Base-by-base conservation (phyloP, 2,329 filamentous ascomycete genomes). In the Geosmithia putterillii region DNA sequence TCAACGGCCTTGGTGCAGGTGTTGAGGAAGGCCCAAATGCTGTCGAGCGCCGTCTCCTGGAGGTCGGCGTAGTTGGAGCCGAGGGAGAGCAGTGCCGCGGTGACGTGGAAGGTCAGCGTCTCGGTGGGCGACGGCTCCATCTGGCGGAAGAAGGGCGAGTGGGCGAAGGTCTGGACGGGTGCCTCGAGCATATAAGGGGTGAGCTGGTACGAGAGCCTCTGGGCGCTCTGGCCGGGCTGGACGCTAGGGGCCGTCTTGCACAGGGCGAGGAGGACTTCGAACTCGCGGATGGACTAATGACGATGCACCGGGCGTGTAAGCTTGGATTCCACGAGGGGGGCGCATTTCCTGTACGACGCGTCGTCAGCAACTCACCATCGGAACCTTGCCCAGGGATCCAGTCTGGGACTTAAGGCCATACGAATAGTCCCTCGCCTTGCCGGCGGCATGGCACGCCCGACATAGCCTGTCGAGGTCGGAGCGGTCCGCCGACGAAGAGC, bases 81-180 rank as follows among this genome's bases (percentile, higher is more conserved):
- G 19, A 98, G 68, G 1, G 81, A 77, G n/a, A 98, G 72, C 7
- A 96, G 68, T 5, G 89, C 89, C 5, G 76, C 76, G 1, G 87
- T 83, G 35, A 98, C 74, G 52, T 86, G 80, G 53, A 81, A 82
- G 3, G 86, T 81, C 25, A 96, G 69, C 2, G 81, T 74, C 61
- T 96, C 90, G 69, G 87, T 92, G 18, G 94, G 90, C 3, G 86
- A 94, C 1, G 87, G 87, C 47, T 89, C 82, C 57, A 95, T 76
- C 51, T 79, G 79, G 51, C 83, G 82, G 51, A 95, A 83, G 59
- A 85, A 86, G 1, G 88, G 86, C 43, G 89, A 94, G 4, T 81
- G 71, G 8, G 78, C 73, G 53, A 96, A 86, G 17, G 76, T 65
- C 58, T 95, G 90, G 28, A 75, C 69, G 55, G 90, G 86, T 4